Base-by-base conservation (phyloP, 257 asterid species). In the Misopates orontium region DNA sequence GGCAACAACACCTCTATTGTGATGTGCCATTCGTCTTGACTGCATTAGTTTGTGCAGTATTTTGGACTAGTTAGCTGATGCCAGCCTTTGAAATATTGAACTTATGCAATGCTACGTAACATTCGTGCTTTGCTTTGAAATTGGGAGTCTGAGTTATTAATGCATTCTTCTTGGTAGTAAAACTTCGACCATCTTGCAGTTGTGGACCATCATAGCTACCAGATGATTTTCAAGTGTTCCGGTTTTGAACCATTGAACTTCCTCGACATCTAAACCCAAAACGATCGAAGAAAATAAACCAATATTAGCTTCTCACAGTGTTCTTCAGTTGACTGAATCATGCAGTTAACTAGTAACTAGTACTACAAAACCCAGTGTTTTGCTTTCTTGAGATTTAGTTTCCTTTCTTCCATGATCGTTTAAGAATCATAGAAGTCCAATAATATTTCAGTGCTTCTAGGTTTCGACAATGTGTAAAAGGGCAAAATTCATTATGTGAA, bases 361-460 rank as follows among this genome's bases (percentile, higher is more conserved):
- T 28, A 2, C 6, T 28, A 63, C 31, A 48, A 47, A 48, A 63
- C 50, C 56, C 15, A 19, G 31, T 45, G 15, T 28, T 36, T 69
- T 36, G 12, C 17, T 23, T 45, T 20, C 49, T 24, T 63, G n/a
- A n/a, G 61, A 63, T 23, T 12, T 9, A 25, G 20, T 58, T 28
- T 64, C 51, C 55, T 4, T 36, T 9, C 47, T n/a, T 48, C 50
- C 31, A 41, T 42, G 57, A 47, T 56, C 12, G n/a, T 14, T 31
- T 13, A 20, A 20, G 60, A 42, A 24, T 70, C 31, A 42, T 23
- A 21, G 41, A 20, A 44, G 41, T 66, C 49, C 60, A 21, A 40
- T n/a, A 45, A 28, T 25, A 25, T 58, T 44, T 45, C 53, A 45
- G 39, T 40, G 24, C 40, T 63, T 59, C 49, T 10, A 40, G 57